phyloP scores from a whole-genome alignment of 1,139 yeast species.

The Pichia kudriavzevii region DNA sequence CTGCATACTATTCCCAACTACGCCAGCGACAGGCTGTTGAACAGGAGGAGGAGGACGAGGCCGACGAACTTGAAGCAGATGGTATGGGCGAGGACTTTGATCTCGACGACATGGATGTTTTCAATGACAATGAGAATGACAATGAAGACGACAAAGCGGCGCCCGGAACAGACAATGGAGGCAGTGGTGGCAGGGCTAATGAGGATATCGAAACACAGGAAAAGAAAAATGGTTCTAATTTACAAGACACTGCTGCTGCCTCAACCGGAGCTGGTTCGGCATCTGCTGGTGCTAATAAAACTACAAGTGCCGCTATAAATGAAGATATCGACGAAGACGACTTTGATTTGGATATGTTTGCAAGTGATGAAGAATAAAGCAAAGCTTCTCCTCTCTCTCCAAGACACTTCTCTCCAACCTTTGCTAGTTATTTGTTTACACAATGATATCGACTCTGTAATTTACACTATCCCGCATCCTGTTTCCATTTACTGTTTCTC shows the following conservation, averaged over 20 bases:
- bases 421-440: slow-evolving; percentile 6
- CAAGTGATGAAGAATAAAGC: slow-evolving; percentile 17
- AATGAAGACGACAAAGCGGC: not conserved
- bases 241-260: not conserved
- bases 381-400: too few relatives aligned
- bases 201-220: too few relatives aligned
- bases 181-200: not conserved
- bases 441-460: too few relatives aligned
- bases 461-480: too few relatives aligned
- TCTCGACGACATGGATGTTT: slow-evolving; percentile 30
- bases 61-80: slow-evolving; percentile 44
- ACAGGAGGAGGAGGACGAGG: slow-evolving; percentile 40
- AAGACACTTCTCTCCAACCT: not conserved
- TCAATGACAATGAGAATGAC: slow-evolving; percentile 18
- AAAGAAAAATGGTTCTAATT: too few relatives aligned
- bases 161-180: too few relatives aligned
- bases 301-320: not conserved
- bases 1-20: slow-evolving; percentile 69
- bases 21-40: slow-evolving; percentile 57
- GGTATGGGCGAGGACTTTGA: slow-evolving; percentile 34
- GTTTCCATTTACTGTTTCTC: not conserved
- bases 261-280: not conserved
- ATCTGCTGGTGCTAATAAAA: not conserved
- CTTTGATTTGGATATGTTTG: slow-evolving; percentile 25
- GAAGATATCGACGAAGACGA: slow-evolving; percentile 24